A percentile compares a stretch with the other conserved stretches of the same genome.
phyloP scores from a whole-genome alignment of 1,284 basidiomycete species.

The Boletus putidus region DNA sequence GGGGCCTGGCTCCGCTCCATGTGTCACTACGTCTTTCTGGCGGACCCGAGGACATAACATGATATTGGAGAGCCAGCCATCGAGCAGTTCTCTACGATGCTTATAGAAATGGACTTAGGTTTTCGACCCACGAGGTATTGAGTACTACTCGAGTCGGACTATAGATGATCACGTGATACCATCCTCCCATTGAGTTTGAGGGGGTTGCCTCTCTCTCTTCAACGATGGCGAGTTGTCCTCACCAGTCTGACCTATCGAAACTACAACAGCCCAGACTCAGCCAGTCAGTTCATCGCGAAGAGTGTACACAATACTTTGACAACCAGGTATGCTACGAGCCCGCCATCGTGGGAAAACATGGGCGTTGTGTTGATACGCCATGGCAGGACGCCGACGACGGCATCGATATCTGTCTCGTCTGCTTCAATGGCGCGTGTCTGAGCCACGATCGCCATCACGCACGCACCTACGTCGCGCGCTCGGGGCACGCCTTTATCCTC shows the following conservation, averaged over 20 bases:
- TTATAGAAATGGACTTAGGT: no score
- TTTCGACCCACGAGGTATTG: no score
- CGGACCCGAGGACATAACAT: no score
- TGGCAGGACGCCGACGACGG: constrained; percentile 71
- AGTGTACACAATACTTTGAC: constrained; percentile 97
- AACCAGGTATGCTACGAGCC: constrained; percentile 62
- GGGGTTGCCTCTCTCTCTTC: no score
- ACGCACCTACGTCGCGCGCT: constrained; percentile 66
- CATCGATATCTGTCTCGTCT: constrained; percentile 86
- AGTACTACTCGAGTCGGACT: no score
- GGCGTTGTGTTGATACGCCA: constrained; percentile 9
- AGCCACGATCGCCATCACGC: constrained; percentile 67
- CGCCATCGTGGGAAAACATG: no score
- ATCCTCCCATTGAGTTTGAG: not conserved
- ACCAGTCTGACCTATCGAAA: constrained; percentile 23
- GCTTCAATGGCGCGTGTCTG: constrained; percentile 92
- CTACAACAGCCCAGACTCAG: constrained; percentile 44
- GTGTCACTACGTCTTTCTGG: no score
- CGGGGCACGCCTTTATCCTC: constrained; percentile 75
- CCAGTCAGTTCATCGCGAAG: constrained; percentile 75
- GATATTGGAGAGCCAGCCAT: no score
- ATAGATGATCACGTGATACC: not conserved
- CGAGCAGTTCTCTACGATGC: no score
- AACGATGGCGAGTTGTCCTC: constrained; percentile 32
- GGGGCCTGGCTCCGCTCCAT: no score